phyloP scores from a whole-genome alignment of 2,329 filamentous ascomycete genomes.

The Trichoderma atrobrunneum region DNA sequence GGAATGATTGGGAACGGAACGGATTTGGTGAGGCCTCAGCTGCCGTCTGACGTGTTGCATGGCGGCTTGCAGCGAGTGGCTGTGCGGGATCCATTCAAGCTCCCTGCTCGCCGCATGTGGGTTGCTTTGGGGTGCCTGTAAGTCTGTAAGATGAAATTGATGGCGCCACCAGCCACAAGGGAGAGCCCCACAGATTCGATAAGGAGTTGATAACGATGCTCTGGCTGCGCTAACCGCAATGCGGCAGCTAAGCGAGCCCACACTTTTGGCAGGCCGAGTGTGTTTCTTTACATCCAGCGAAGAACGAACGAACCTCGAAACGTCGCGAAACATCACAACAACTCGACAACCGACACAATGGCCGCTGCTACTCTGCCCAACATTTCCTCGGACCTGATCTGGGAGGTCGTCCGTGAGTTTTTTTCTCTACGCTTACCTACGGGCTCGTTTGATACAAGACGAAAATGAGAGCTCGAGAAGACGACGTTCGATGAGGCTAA shows the following conservation, averaged over 20 bases:
- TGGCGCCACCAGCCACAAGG: background rate
- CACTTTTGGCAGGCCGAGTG: conserved; percentile 31
- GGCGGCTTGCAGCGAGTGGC: background rate
- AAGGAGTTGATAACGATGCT: conserved; percentile 20
- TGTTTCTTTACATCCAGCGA: conserved; percentile 1
- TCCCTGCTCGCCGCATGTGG: conserved; percentile 8
- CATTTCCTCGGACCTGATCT: conserved; percentile 87
- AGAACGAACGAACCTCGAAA: conserved; percentile 9
- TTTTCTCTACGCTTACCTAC: background rate
- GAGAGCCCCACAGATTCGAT: background rate
- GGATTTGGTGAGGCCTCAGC: conserved; percentile 13
- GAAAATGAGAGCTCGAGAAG: background rate
- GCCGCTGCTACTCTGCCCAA: conserved; percentile 59
- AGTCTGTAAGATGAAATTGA: background rate
- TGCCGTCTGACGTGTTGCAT: conserved; percentile 14
- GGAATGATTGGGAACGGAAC: background rate
- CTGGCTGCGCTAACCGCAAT: conserved; percentile 29
- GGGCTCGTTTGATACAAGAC: background rate
- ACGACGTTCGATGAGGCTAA: conserved; percentile 19
- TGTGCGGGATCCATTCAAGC: conserved; percentile 12
- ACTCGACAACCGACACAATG: conserved; percentile 49
- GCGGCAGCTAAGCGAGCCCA: conserved; percentile 41
- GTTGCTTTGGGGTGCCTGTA: background rate
- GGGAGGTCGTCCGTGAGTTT: conserved; percentile 89
- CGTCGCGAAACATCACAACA: conserved; percentile 27